Evolutionary conservation across 208 protist species (phyloP).

Genomic region (Leishmania guyanensis): DNA sequence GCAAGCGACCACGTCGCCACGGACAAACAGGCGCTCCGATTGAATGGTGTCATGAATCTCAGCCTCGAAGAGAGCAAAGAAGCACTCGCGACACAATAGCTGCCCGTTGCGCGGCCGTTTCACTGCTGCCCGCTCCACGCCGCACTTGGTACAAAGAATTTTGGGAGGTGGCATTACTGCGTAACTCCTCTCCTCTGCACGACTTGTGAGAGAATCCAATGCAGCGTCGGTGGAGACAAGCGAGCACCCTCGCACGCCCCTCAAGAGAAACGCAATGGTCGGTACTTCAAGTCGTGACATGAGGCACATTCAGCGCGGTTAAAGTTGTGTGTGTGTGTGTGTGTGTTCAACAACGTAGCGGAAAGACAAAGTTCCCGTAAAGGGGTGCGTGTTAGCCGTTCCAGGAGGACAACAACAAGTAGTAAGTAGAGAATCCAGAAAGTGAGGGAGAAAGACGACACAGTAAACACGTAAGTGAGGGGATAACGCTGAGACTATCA

Average conservation of each 20-base stretch:
- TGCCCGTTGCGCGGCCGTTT: conserved; percentile 91
- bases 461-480: not conserved
- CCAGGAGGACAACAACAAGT: not conserved
- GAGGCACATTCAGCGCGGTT: not conserved
- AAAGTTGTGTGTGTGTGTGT: not conserved
- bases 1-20: conserved; percentile 93
- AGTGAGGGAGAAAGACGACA: not conserved
- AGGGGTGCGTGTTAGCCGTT: not conserved
- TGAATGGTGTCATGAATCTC: conserved; percentile 97
- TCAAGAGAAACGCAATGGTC: not conserved
- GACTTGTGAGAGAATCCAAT: not conserved
- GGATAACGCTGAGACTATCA: not conserved
- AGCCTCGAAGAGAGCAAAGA: conserved; percentile 94
- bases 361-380: not conserved
- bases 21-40: conserved; percentile 86
- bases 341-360: not conserved
- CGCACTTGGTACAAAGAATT: conserved; percentile 59
- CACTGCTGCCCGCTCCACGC: conserved; percentile 55
- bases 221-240: not conserved
- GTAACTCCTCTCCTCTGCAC: not conserved
- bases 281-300: not conserved
- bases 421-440: not conserved
- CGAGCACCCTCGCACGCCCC: not conserved
- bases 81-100: conserved; percentile 95
- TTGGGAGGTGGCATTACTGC: conserved; percentile 32